These are phyloP conservation scores for Apophysomyces variabilis DNA, from an alignment of 371 early-diverging fungal genomes.

Conservation along the genomic window DNA sequence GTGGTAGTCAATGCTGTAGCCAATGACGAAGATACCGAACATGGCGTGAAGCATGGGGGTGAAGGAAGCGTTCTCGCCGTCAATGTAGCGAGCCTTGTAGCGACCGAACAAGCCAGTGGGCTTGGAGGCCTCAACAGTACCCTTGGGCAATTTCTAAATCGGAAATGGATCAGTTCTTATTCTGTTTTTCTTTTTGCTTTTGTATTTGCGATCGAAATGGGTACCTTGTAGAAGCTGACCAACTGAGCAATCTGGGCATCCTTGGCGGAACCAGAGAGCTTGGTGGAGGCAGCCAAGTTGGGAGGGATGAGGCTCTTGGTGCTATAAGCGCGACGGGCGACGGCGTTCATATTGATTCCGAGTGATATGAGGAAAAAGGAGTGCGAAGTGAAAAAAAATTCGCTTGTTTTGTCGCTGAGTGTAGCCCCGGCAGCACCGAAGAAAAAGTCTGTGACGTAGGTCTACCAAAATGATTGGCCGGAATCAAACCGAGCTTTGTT, in stretches of 20 bases:
- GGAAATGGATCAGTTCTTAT: background rate
- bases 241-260: constrained; percentile 49
- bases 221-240: constrained; percentile 59
- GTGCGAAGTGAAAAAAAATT: background rate
- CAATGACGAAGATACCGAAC: constrained; percentile 57
- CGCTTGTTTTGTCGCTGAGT: background rate
- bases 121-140: constrained; percentile 45
- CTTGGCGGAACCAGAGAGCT: constrained; percentile 46
- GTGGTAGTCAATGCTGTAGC: constrained; percentile 70
- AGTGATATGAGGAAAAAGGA: constrained; percentile 3
- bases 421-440: no score
- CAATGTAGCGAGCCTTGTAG: constrained; percentile 71
- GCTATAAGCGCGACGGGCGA: constrained; percentile 60
- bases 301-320: constrained; percentile 61
- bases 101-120: constrained; percentile 52
- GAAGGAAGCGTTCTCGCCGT: constrained; percentile 64
- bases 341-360: constrained; percentile 44
- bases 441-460: no score
- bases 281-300: constrained; percentile 57
- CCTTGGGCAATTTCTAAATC: constrained; percentile 55
- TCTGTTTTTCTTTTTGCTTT: background rate
- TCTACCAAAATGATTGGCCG: no score
- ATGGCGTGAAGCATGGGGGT: constrained; percentile 63
- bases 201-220: background rate
- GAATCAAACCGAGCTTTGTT: no score